Conservation (phyloP, 2,329 filamentous ascomycete genomes). For the Bipolaris cookei region DNA sequence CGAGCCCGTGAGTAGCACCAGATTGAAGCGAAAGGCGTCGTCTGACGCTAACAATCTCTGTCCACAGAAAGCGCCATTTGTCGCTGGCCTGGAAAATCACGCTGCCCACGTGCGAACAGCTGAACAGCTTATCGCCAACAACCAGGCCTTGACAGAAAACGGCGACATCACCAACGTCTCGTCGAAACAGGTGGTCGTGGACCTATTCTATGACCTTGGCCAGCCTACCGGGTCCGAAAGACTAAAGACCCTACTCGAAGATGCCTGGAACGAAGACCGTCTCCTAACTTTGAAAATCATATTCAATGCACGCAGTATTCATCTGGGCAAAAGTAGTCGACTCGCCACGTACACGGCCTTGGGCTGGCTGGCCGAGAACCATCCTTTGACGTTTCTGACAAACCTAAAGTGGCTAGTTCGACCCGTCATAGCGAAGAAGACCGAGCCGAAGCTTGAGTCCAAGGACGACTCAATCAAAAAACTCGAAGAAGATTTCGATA, state of each 20-base stretch:
- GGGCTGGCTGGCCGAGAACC: conserved; percentile 63
- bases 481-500: conserved; percentile 47
- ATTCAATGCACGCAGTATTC: conserved; percentile 67
- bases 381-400: conserved; percentile 60
- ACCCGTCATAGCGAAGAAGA: conserved; percentile 63
- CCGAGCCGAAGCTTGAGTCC: conserved; percentile 10
- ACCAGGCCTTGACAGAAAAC: conserved; percentile 62
- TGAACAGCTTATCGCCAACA: conserved; percentile 34
- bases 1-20: conserved; percentile 10
- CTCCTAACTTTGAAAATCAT: conserved; percentile 63
- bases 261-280: conserved; percentile 59
- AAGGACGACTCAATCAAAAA: conserved; percentile 6
- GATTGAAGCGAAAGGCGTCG: conserved; percentile 21
- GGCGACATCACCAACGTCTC: conserved; percentile 57
- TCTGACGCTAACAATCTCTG: conserved; percentile 15
- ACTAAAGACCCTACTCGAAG: conserved; percentile 53
- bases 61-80: conserved; percentile 28
- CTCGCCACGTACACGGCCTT: conserved; percentile 59
- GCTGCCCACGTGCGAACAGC: conserved; percentile 16
- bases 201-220: conserved; percentile 62
- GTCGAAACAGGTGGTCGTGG: conserved; percentile 56
- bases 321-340: conserved; percentile 62
- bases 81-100: conserved; percentile 28
- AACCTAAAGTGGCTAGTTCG: conserved; percentile 64
- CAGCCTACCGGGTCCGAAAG: conserved; percentile 47